Percentiles rank a stretch among this genome's conserved stretches.
phyloP scores from a whole-genome alignment of 495 filamentous ascomycete species.

The Lophium mytilinum region DNA sequence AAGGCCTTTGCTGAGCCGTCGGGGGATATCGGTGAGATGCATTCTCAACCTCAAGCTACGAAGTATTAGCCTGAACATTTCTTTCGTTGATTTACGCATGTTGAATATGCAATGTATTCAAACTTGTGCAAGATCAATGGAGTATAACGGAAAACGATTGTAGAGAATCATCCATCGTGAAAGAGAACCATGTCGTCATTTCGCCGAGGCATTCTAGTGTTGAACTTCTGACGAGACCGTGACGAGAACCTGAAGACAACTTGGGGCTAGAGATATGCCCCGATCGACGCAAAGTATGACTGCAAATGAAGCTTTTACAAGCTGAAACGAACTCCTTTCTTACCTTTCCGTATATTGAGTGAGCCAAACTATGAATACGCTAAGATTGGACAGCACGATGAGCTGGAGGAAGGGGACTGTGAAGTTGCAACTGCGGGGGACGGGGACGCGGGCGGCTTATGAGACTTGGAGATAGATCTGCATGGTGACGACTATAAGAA shows the following conservation, averaged over 20 bases:
- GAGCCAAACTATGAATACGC: background rate
- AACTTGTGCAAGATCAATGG: background rate
- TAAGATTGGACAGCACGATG: background rate
- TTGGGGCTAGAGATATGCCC: background rate
- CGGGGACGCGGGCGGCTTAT: background rate
- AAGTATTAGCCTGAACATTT: background rate
- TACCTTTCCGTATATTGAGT: background rate
- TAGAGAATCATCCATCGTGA: background rate
- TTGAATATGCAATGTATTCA: background rate
- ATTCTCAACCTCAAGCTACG: background rate
- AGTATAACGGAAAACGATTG: background rate
- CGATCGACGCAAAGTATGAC: background rate
- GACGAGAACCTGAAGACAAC: background rate
- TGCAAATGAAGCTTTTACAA: background rate
- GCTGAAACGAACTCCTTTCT: background rate
- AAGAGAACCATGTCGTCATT: background rate
- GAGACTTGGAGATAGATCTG: background rate
- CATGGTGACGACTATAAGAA: background rate
- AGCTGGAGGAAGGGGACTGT: background rate
- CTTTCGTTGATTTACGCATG: background rate
- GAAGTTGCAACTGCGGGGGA: background rate
- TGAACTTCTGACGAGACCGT: background rate
- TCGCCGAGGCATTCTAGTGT: background rate
- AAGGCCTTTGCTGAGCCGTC: background rate
- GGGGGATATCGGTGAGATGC: background rate